Conservation (phyloP, 2,329 filamentous ascomycete genomes). For the Aulographum hederae region DNA sequence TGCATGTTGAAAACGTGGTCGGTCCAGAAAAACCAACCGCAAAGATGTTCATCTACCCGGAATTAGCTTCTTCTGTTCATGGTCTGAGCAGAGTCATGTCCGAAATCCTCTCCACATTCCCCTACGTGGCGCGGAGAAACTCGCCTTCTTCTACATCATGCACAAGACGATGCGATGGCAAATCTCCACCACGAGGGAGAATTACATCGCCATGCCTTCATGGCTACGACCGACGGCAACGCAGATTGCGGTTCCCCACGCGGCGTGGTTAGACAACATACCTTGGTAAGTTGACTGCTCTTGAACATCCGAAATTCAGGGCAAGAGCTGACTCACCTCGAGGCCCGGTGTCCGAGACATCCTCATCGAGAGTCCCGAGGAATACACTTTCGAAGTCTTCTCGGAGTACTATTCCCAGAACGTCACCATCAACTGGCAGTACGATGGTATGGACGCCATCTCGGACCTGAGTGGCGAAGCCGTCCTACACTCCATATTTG, state of each 20-base stretch:
- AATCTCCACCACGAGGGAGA: constrained; percentile 59
- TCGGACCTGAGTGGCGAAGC: constrained; percentile 43
- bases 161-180: constrained; percentile 73
- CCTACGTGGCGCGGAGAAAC: constrained; percentile 66
- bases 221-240: constrained; percentile 50
- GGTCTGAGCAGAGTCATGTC: constrained; percentile 72
- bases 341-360: constrained; percentile 52
- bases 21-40: constrained; percentile 68
- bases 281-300: constrained; percentile 36
- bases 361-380: not conserved
- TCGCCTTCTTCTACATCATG: constrained; percentile 71
- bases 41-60: constrained; percentile 57
- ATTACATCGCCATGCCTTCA: constrained; percentile 57
- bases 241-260: constrained; percentile 51
- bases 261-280: constrained; percentile 67
- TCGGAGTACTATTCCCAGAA: constrained; percentile 67
- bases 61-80: constrained; percentile 43
- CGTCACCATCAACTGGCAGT: constrained; percentile 67
- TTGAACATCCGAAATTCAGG: no score
- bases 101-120: constrained; percentile 70
- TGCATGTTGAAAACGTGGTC: constrained; percentile 44
- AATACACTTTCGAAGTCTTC: constrained; percentile 54
- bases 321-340: not conserved
- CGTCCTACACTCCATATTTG: constrained; percentile 73
- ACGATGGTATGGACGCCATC: constrained; percentile 21